Base-by-base conservation (phyloP, 2,329 filamentous ascomycete species). In the Aspergillus fischeri region DNA sequence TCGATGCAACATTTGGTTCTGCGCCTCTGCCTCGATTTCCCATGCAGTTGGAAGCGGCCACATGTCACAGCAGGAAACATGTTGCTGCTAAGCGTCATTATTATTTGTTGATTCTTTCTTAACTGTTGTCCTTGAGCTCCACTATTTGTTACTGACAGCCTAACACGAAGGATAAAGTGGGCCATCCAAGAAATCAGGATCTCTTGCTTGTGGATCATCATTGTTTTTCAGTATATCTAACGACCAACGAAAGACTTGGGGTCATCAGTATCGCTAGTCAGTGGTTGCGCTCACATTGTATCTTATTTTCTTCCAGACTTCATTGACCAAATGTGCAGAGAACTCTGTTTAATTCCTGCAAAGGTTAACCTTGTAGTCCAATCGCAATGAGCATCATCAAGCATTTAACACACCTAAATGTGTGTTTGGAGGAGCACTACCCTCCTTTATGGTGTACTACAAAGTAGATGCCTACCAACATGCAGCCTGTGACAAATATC, bases 11-110 rank as follows among this genome's bases (percentile, higher is more conserved):
- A 21, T 50, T 52, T 49, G 41, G 44, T 51, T 53, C 53, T 49
- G 51, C 57, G 47, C 50, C 51, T 54, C 47, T 54, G 4, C 41
- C 54, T 61, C 59, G 56, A 61, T 60, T 53, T 55, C 44, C 55
- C 60, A 64, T 65, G 60, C 65, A 63, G 57, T 65, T 11, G 59
- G 59, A 59, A 65, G 57, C 59, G 61, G 59, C 65, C 63, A 67
- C 65, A 67, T 67, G 63, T 67, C 63, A 61, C 49, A 51, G 52
- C 59, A 61, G 51, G 54, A 56, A 17, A 35, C 25, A 38, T 38
- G 32, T 6, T 38, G 32, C 6, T 38, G 14, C 14, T 38, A 38
- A 38, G 27, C 7, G 7, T 27, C 11, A 8, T 29, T 29, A 29
- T 29, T 29, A 29, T 27, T 9, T 50, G 17, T 20, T n/a, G n/a